A percentile compares a stretch with the other conserved stretches of the same genome.
Evolutionary conservation across 2,329 filamentous ascomycete genomes (phyloP).

Genomic region (Cladobotryum mycophilum): DNA sequence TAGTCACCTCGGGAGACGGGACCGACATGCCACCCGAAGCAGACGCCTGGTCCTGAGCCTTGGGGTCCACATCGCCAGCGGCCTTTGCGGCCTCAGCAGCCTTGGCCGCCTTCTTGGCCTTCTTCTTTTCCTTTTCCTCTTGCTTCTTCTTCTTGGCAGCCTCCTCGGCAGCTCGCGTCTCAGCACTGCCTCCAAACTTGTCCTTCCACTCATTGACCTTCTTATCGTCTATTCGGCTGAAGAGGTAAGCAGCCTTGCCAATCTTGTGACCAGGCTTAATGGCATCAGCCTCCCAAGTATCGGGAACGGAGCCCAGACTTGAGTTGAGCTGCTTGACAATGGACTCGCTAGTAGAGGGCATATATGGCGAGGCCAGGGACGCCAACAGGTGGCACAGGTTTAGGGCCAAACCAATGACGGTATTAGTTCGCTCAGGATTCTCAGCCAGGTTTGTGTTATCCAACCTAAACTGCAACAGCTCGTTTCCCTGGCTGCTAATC

Average conservation of each 20-base stretch:
- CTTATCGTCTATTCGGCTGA: slow-evolving; percentile 73
- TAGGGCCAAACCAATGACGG: slow-evolving; percentile 69
- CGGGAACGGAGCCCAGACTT: slow-evolving; percentile 44
- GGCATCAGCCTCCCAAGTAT: slow-evolving; percentile 55
- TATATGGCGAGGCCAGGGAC: slow-evolving; percentile 73
- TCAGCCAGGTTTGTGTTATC: slow-evolving; percentile 51
- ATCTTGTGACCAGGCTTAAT: slow-evolving; percentile 73
- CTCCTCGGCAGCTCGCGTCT: slow-evolving; percentile 10
- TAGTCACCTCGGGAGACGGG: slow-evolving; percentile 16
- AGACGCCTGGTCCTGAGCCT: slow-evolving; percentile 15
- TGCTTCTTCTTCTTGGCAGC: slow-evolving; percentile 31
- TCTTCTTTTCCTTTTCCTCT: slow-evolving; percentile 27
- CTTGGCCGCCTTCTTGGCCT: slow-evolving; percentile 34
- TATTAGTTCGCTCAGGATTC: slow-evolving; percentile 47
- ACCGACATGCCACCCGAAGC: slow-evolving; percentile 13
- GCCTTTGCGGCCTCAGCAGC: slow-evolving; percentile 22
- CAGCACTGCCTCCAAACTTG: slow-evolving; percentile 48
- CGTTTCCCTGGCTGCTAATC: slow-evolving; percentile 53
- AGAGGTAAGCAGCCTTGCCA: slow-evolving; percentile 71
- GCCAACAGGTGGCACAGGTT: slow-evolving; percentile 81
- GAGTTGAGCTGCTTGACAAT: slow-evolving; percentile 71
- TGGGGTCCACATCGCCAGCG: slow-evolving; percentile 5
- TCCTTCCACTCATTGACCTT: slow-evolving; percentile 81
- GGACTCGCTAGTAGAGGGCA: slow-evolving; percentile 68
- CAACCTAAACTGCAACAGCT: slow-evolving; percentile 46